These are phyloP conservation scores for Penicillium crystallinum DNA, from an alignment of 495 filamentous ascomycete genomes.

Conservation along the genomic window DNA sequence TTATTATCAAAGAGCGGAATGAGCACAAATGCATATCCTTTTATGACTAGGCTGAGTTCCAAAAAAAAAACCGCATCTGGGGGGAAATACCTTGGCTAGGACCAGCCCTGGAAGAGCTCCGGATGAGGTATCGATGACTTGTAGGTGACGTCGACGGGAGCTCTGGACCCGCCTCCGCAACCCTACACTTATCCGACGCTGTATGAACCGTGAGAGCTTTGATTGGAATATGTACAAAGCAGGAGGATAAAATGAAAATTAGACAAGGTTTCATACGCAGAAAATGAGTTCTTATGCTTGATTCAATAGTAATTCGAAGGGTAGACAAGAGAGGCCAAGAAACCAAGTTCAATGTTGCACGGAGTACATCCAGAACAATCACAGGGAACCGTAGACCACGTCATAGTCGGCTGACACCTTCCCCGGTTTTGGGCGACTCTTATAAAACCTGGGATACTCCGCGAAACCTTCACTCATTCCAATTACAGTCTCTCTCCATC, in stretches of 20 bases:
- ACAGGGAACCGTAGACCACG: neutral
- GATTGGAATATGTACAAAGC: too few species aligned
- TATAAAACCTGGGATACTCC: constrained; percentile 11
- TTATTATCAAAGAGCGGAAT: too few species aligned
- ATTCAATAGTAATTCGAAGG: neutral
- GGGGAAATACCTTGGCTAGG: neutral
- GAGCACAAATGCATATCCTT: too few species aligned
- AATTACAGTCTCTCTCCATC: neutral
- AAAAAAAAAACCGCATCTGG: neutral
- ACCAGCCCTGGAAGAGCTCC: constrained; percentile 4
- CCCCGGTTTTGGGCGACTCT: neutral
- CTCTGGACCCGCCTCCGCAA: neutral
- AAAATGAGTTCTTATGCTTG: neutral
- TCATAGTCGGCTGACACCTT: constrained; percentile 1
- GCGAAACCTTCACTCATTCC: neutral
- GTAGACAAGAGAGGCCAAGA: neutral
- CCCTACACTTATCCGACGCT: neutral
- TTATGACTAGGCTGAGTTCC: too few species aligned
- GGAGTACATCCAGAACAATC: too few species aligned
- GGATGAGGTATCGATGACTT: constrained; percentile 17
- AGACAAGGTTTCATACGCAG: too few species aligned
- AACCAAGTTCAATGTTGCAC: too few species aligned
- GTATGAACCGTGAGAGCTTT: neutral
- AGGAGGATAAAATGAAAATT: too few species aligned
- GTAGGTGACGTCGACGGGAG: constrained; percentile 27